A percentile compares a stretch with the other conserved stretches of the same genome.
Evolutionary conservation across 1,284 basidiomycete species (phyloP).

Genomic region (Ganoderma boninense): DNA sequence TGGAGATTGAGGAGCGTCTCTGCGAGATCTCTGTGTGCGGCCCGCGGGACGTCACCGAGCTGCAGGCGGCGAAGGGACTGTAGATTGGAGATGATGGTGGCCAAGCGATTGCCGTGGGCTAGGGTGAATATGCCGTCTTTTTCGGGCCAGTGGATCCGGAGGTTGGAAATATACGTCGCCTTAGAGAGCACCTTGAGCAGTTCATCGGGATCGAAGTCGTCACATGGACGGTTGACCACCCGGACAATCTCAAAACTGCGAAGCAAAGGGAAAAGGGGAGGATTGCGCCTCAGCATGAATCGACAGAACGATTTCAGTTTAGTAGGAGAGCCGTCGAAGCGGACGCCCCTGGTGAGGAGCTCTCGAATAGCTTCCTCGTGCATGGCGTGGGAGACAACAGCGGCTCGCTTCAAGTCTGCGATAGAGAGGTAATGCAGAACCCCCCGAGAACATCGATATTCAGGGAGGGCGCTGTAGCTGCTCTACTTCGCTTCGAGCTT

Average conservation of each 20-base stretch:
- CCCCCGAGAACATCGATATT: slow-evolving; percentile 18
- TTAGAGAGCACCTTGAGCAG: slow-evolving; percentile 1
- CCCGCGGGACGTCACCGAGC: too few relatives aligned
- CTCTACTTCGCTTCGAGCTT: too few relatives aligned
- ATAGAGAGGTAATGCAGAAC: slow-evolving; percentile 7
- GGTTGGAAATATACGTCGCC: slow-evolving; percentile 1
- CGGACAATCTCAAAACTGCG: not conserved
- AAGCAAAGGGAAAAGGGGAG: slow-evolving; percentile 2
- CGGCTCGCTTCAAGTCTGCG: slow-evolving; percentile 2
- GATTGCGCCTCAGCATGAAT: slow-evolving; percentile 4
- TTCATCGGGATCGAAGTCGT: not conserved
- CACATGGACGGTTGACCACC: too few relatives aligned
- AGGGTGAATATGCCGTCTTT: not conserved
- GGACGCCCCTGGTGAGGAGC: slow-evolving; percentile 15
- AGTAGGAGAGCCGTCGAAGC: not conserved
- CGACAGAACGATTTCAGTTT: slow-evolving; percentile 12
- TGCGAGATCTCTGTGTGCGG: too few relatives aligned
- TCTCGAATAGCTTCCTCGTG: slow-evolving; percentile 17
- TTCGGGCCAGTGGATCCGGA: slow-evolving; percentile 1
- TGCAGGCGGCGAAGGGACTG: not conserved
- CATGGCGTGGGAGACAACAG: not conserved
- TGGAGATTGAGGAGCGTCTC: too few relatives aligned
- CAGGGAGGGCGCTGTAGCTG: not conserved
- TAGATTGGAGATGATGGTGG: slow-evolving; percentile 1
- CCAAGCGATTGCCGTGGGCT: not conserved